Evolutionary conservation across 164 flowering plant species (phyloP).

Genomic region (Cinnamomum chago): DNA sequence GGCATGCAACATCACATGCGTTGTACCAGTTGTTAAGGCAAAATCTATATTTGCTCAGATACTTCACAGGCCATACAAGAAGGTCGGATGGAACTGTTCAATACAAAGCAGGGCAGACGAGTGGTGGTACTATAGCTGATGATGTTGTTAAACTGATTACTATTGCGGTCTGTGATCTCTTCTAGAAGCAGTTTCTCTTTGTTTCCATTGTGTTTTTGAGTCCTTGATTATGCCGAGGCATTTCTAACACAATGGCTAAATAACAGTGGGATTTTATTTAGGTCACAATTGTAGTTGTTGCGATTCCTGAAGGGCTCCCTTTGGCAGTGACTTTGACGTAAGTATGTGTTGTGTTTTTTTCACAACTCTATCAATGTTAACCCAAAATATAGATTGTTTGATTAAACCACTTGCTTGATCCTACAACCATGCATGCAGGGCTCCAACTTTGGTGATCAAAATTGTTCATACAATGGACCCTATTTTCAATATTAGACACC

Average conservation of each 20-base stretch:
- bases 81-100: constrained; percentile 38
- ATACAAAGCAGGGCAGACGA: constrained; percentile 55
- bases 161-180: constrained; percentile 60
- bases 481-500: neutral
- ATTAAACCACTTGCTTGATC: too few relatives aligned
- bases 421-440: neutral
- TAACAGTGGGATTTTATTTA: constrained; percentile 19
- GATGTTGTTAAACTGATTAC: constrained; percentile 68
- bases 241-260: neutral
- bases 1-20: neutral
- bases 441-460: neutral
- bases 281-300: constrained; percentile 33
- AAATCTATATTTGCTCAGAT: constrained; percentile 36
- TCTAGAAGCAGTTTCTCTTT: neutral
- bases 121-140: constrained; percentile 47
- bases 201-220: neutral
- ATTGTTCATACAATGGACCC: neutral
- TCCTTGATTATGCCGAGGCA: neutral
- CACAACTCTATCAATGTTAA: neutral
- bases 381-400: too few relatives aligned
- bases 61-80: constrained; percentile 67
- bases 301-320: constrained; percentile 52
- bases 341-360: neutral
- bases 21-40: neutral
- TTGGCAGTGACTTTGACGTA: constrained; percentile 32